Base-by-base conservation (phyloP, 2,329 filamentous ascomycete genomes). In the Mariannaea sp. region DNA sequence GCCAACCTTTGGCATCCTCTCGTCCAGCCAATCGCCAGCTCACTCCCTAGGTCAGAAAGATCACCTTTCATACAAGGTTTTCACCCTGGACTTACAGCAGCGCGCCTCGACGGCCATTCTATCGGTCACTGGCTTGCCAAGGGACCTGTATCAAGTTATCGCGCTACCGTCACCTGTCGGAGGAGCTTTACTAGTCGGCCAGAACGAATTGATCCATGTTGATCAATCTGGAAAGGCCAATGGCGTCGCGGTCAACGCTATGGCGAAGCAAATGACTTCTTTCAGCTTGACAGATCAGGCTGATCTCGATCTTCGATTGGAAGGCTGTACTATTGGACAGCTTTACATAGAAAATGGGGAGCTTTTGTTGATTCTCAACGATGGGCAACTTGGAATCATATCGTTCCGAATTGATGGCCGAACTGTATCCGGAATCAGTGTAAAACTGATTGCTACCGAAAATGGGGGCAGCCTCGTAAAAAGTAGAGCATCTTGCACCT, bases 181-280 rank as follows among this genome's bases (percentile, higher is more conserved):
- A 19, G 94, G 94, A 36, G 90, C 92, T 30, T 77, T 99, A 13
- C 80, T 99, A 13, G 76, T 97, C 16, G 95, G 94, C 22, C 81
- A 83, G 41, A 97, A 99, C 68, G 92, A 97, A 68, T 74, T 99
- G 57, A 89, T 99, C 55, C 94, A 99, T 70, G 86, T 99, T 60
- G 93, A 97, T 68, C 94, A 99, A 77, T 91, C 91, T 9, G 94
- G 94, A 24, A 97, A 96, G 71, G 84, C 92, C 10, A 96, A 91
- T 66, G 93, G 92, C 2, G 88, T 97, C 53, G 93, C 89, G 4
- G 90, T 99, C 59, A 99, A 99, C 67, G 83, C 90, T 27, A 95
- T 96, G 73, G 88, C 92, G 4, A 90, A 87, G 69, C 84, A 89
- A 56, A 84, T 85, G 58, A 96, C 93, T 2, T 83, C 88, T 0